Percentiles rank a stretch among this genome's conserved stretches.
Conservation (phyloP, 2,329 filamentous ascomycete species). For the Sporothrix schenckii region DNA sequence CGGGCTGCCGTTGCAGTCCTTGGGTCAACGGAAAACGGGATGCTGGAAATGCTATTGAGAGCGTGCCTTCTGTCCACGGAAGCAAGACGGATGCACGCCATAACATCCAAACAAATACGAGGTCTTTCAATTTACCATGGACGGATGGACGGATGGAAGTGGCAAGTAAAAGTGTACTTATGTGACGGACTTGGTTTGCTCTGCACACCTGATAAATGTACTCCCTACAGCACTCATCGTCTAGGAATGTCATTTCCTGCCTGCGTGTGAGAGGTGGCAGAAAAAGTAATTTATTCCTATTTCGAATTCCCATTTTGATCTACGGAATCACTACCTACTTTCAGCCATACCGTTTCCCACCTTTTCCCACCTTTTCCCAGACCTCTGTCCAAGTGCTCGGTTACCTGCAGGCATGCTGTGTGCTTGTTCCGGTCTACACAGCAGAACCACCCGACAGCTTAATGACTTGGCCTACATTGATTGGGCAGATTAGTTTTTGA, state of each 20-base stretch:
- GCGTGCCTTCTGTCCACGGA: too few species aligned
- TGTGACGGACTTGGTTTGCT: not conserved
- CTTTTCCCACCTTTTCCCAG: not conserved
- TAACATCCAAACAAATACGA: slow-evolving; percentile 25
- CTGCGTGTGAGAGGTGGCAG: too few species aligned
- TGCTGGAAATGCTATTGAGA: not conserved
- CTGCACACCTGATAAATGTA: too few species aligned
- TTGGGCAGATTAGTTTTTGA: not conserved
- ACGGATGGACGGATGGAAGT: not conserved
- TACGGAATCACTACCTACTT: not conserved
- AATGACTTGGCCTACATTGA: slow-evolving; percentile 44
- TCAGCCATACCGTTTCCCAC: not conserved
- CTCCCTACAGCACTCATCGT: too few species aligned
- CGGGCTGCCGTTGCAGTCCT: not conserved
- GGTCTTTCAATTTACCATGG: not conserved
- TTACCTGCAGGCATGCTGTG: not conserved
- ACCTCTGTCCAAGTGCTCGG: too few species aligned
- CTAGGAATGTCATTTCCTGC: too few species aligned
- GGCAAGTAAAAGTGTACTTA: not conserved
- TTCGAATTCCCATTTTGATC: not conserved
- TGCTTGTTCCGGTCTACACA: slow-evolving; percentile 35
- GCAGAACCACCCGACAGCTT: slow-evolving; percentile 47
- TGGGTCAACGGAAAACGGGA: slow-evolving; percentile 6
- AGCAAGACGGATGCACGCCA: not conserved
- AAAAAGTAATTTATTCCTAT: too few species aligned